A percentile compares a stretch with the other conserved stretches of the same genome.
Evolutionary conservation across 2,329 filamentous ascomycete species (phyloP).

Genomic region (Emergomyces orientalis): DNA sequence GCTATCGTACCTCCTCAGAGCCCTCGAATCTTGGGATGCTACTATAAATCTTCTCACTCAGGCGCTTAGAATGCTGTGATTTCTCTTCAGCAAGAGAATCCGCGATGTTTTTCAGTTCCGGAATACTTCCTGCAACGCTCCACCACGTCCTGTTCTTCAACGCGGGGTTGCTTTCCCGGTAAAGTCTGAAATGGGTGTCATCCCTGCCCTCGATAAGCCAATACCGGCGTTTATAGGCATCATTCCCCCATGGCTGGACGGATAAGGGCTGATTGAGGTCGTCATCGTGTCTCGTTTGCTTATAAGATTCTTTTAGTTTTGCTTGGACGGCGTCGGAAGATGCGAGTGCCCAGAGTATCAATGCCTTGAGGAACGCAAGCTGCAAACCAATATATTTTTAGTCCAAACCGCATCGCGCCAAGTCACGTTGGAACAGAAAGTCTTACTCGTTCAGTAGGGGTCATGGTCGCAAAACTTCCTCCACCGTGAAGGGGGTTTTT

Average conservation of each 20-base stretch:
- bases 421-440: slow-evolving; percentile 11
- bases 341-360: slow-evolving; percentile 80
- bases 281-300: slow-evolving; percentile 70
- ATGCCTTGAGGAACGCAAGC: slow-evolving; percentile 72
- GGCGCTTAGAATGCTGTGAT: slow-evolving; percentile 66
- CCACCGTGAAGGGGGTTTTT: slow-evolving; percentile 75
- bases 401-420: neutral
- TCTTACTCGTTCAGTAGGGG: slow-evolving; percentile 66
- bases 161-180: slow-evolving; percentile 77
- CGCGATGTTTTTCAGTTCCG: slow-evolving; percentile 67
- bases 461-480: slow-evolving; percentile 73
- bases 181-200: slow-evolving; percentile 87
- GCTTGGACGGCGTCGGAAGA: slow-evolving; percentile 75
- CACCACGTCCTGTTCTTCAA: slow-evolving; percentile 75
- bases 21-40: slow-evolving; percentile 87
- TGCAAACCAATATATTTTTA: slow-evolving; percentile 32
- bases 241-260: slow-evolving; percentile 81
- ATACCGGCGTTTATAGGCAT: slow-evolving; percentile 85
- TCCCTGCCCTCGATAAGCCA: slow-evolving; percentile 90
- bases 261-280: slow-evolving; percentile 77
- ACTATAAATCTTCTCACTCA: slow-evolving; percentile 66
- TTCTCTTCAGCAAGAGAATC: slow-evolving; percentile 72
- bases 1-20: slow-evolving; percentile 59
- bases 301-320: slow-evolving; percentile 80
- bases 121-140: slow-evolving; percentile 83